A percentile compares a stretch with the other conserved stretches of the same genome.
These are phyloP conservation scores for Cylindrotheca closterium DNA, from an alignment of 108 stramenopile species.

Conservation along the genomic window DNA sequence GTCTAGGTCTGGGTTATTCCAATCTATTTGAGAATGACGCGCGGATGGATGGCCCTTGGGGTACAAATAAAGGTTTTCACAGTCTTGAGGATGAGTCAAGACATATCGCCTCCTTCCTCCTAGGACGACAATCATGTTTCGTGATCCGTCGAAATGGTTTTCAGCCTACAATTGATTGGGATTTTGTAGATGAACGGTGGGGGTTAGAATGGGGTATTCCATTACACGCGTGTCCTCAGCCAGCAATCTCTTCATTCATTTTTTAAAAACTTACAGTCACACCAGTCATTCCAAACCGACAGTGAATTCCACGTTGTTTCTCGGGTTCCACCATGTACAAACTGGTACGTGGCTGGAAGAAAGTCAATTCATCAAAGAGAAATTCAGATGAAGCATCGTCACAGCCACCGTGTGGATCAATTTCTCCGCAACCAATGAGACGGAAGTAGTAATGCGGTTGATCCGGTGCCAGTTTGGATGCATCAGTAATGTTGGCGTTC, in stretches of 20 bases:
- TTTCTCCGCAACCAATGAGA: slow-evolving; percentile 78
- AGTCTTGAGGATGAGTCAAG: slow-evolving; percentile 80
- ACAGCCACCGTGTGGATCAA: slow-evolving; percentile 51
- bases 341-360: slow-evolving; percentile 68
- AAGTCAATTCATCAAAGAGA: slow-evolving; percentile 88
- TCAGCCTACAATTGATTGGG: slow-evolving; percentile 41
- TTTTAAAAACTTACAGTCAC: slow-evolving; percentile 42
- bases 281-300: slow-evolving; percentile 92
- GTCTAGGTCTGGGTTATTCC: slow-evolving; percentile 70
- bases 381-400: slow-evolving; percentile 70
- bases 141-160: slow-evolving; percentile 89
- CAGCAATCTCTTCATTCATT: neutral
- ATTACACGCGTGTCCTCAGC: too few species aligned
- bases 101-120: slow-evolving; percentile 88
- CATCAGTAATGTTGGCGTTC: slow-evolving; percentile 65
- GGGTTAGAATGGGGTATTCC: too few species aligned
- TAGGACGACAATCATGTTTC: slow-evolving; percentile 84
- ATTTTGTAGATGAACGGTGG: too few species aligned
- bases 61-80: slow-evolving; percentile 70
- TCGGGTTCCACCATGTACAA: slow-evolving; percentile 30
- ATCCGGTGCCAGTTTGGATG: slow-evolving; percentile 42
- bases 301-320: slow-evolving; percentile 82
- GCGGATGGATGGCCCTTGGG: slow-evolving; percentile 76
- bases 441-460: slow-evolving; percentile 91
- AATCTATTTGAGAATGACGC: slow-evolving; percentile 84